These are phyloP conservation scores for Syncephalastrum sp. DNA, from an alignment of 371 early-diverging fungal species.

Conservation along the genomic window DNA sequence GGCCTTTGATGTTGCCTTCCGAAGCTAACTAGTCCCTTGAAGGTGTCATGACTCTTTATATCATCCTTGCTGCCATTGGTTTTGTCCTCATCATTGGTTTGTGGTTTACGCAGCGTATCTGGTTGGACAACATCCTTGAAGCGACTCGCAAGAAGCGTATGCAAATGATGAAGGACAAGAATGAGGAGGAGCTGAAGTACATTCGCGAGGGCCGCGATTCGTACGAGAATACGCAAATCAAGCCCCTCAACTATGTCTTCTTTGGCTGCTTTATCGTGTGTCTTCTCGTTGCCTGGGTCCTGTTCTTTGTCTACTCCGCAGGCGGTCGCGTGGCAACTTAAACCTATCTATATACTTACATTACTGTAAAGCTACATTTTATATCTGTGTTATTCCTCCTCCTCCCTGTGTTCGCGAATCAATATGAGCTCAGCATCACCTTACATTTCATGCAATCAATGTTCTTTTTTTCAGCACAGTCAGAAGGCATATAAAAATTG, in stretches of 20 bases:
- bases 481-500: too few species aligned
- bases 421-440: too few species aligned
- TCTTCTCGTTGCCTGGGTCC: conserved; percentile 37
- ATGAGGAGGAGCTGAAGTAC: conserved; percentile 33
- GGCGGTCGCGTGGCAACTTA: conserved; percentile 18
- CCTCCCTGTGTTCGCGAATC: too few species aligned
- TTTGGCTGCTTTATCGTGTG: conserved; percentile 4
- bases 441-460: too few species aligned
- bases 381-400: too few species aligned
- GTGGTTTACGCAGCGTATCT: conserved; percentile 29
- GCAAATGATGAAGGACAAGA: conserved; percentile 40
- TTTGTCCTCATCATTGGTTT: conserved; percentile 30
- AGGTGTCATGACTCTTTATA: conserved; percentile 42
- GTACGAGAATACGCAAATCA: conserved; percentile 19
- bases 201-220: conserved; percentile 40
- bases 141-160: conserved; percentile 28
- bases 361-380: too few species aligned
- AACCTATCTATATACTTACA: neutral
- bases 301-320: conserved; percentile 47
- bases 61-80: conserved; percentile 32
- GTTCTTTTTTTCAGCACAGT: too few species aligned
- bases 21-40: neutral
- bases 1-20: neutral
- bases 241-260: conserved; percentile 21
- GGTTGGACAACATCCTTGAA: conserved; percentile 33